A percentile compares a stretch with the other conserved stretches of the same genome.
Evolutionary conservation across 805 yeast genomes (phyloP).

Genomic region (Candida insectorum): DNA sequence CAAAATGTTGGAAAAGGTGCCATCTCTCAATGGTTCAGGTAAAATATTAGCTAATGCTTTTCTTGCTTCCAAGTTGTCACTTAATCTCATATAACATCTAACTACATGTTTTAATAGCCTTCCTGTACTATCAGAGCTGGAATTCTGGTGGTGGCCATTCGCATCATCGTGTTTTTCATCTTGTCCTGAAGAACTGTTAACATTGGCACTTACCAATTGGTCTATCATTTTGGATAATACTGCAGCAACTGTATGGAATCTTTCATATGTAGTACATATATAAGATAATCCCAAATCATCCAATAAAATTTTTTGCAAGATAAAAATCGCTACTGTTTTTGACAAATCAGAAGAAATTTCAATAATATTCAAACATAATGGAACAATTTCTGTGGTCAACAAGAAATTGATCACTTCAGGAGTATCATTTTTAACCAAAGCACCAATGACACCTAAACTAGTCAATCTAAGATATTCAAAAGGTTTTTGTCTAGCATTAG

Average conservation of each 20-base stretch:
- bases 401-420: constrained; percentile 91
- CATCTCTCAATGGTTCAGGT: constrained; percentile 86
- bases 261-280: constrained; percentile 91
- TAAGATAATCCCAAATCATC: constrained; percentile 91
- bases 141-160: constrained; percentile 2
- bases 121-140: constrained; percentile 53
- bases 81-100: constrained; percentile 84
- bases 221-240: constrained; percentile 87
- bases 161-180: constrained; percentile 1
- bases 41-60: constrained; percentile 77
- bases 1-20: constrained; percentile 73
- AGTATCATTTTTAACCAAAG: constrained; percentile 91
- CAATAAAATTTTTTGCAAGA: constrained; percentile 85
- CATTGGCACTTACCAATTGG: constrained; percentile 46
- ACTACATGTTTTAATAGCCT: constrained; percentile 89
- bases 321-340: constrained; percentile 95
- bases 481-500: constrained; percentile 86
- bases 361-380: constrained; percentile 90
- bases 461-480: constrained; percentile 93
- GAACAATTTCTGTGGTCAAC: constrained; percentile 94
- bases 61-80: constrained; percentile 89
- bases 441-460: constrained; percentile 94
- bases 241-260: constrained; percentile 90
- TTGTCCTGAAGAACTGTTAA: constrained; percentile 46
- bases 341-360: constrained; percentile 91